Evolutionary conservation across 2,329 filamentous ascomycete species (phyloP).

Genomic region (Pezicula neosporulosa): DNA sequence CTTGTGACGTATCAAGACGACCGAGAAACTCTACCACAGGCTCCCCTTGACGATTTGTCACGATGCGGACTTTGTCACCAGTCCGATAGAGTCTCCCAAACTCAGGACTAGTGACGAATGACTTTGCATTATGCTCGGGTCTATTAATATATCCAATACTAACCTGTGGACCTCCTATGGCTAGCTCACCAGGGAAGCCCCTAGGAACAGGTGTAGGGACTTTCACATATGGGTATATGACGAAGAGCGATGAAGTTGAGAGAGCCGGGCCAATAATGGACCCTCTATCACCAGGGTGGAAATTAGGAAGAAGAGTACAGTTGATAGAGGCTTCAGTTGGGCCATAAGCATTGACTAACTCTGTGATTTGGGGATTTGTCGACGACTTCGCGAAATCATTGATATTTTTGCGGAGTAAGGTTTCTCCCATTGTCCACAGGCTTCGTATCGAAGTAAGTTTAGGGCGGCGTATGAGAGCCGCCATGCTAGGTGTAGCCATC

Average conservation of each 20-base stretch:
- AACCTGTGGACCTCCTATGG: constrained; percentile 9
- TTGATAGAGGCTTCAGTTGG: constrained; percentile 2
- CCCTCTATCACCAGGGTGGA: no score
- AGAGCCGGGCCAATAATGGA: no score
- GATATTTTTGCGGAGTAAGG: no score
- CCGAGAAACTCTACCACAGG: background rate
- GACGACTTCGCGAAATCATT: no score
- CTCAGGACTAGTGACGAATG: constrained; percentile 7
- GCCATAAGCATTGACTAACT: constrained; percentile 2
- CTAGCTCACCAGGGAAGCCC: constrained; percentile 9
- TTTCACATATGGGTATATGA: no score
- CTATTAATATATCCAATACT: constrained; percentile 9
- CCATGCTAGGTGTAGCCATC: background rate
- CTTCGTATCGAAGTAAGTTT: background rate
- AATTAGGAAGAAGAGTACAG: background rate
- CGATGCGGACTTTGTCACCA: constrained; percentile 36
- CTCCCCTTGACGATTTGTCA: background rate
- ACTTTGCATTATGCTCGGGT: constrained; percentile 4
- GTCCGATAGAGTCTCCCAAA: constrained; percentile 46
- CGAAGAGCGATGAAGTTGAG: no score
- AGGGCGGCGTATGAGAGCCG: background rate
- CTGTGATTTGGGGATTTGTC: no score
- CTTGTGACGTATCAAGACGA: background rate
- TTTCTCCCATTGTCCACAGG: background rate
- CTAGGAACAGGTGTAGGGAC: constrained; percentile 1